A percentile compares a stretch with the other conserved stretches of the same genome.
These are phyloP conservation scores for Chlamydomonas sp. DNA, from an alignment of 139 green algal genomes.

Conservation along the genomic window DNA sequence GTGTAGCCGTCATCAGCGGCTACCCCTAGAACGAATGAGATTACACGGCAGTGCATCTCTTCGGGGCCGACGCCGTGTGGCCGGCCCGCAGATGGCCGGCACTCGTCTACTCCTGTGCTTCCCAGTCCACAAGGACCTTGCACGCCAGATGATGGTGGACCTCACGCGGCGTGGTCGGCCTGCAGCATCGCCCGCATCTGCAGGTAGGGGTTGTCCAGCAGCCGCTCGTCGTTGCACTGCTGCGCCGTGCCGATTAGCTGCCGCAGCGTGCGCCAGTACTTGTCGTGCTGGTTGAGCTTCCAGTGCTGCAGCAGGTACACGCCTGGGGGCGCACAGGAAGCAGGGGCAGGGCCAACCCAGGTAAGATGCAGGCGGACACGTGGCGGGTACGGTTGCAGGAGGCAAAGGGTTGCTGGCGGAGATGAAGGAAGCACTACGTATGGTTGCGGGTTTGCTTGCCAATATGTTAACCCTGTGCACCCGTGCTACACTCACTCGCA, in stretches of 20 bases:
- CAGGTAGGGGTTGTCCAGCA: conserved; percentile 77
- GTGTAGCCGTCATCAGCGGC: not conserved
- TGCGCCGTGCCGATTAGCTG: conserved; percentile 72
- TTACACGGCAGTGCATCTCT: too few species aligned
- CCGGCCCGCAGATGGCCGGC: too few species aligned
- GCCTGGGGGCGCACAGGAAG: conserved; percentile 24
- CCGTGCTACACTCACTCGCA: conserved; percentile 21
- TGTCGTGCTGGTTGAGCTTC: conserved; percentile 58
- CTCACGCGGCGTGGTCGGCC: conserved; percentile 23
- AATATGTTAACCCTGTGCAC: not conserved
- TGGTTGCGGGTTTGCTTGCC: not conserved
- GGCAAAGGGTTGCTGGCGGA: not conserved
- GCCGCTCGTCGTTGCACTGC: conserved; percentile 69
- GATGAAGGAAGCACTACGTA: not conserved
- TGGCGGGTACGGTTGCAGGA: not conserved
- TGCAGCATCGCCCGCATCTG: conserved; percentile 45
- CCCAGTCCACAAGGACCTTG: too few species aligned
- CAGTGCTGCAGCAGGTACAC: conserved; percentile 68
- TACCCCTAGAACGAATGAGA: too few species aligned
- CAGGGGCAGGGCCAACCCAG: too few species aligned
- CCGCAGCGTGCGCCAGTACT: conserved; percentile 68
- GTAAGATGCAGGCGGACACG: not conserved
- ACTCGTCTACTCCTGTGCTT: too few species aligned
- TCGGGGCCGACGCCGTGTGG: too few species aligned
- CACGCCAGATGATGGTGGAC: too few species aligned